Percentiles rank a stretch among this genome's conserved stretches.
These are phyloP conservation scores for Jackrogersella multiformis DNA, from an alignment of 495 filamentous ascomycete genomes.

Conservation along the genomic window DNA sequence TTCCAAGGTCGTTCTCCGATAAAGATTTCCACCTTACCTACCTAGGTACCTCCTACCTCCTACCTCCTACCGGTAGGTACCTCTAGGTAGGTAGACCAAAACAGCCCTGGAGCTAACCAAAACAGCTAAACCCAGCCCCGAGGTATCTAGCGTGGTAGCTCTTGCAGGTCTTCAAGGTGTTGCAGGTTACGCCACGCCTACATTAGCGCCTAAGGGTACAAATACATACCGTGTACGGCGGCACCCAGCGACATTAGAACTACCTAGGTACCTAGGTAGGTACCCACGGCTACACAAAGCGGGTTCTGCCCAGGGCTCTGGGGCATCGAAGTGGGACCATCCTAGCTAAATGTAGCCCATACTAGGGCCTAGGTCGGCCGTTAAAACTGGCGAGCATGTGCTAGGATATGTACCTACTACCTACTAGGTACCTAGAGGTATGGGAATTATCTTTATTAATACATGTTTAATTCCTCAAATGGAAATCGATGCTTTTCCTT, in stretches of 20 bases:
- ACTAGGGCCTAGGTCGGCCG: conserved; percentile 28
- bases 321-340: conserved; percentile 13
- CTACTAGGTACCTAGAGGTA: conserved; percentile 20
- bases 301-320: conserved; percentile 25
- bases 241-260: conserved; percentile 3
- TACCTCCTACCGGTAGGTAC: too few species aligned
- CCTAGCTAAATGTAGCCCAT: conserved; percentile 35
- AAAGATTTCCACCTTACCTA: conserved; percentile 24
- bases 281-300: conserved; percentile 5
- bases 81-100: too few species aligned
- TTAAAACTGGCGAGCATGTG: conserved; percentile 30
- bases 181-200: conserved; percentile 17
- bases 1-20: conserved; percentile 6
- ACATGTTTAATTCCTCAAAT: conserved; percentile 19
- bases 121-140: not conserved
- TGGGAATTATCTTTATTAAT: conserved; percentile 24
- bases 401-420: not conserved
- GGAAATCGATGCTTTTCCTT: conserved; percentile 14
- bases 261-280: not conserved
- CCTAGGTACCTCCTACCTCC: conserved; percentile 7
- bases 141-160: conserved; percentile 29
- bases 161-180: too few species aligned
- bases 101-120: too few species aligned
- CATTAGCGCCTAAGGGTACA: conserved; percentile 10
- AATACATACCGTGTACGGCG: not conserved